Evolutionary conservation across 2,329 filamentous ascomycete species (phyloP).

Genomic region (Cladosporium sp.): DNA sequence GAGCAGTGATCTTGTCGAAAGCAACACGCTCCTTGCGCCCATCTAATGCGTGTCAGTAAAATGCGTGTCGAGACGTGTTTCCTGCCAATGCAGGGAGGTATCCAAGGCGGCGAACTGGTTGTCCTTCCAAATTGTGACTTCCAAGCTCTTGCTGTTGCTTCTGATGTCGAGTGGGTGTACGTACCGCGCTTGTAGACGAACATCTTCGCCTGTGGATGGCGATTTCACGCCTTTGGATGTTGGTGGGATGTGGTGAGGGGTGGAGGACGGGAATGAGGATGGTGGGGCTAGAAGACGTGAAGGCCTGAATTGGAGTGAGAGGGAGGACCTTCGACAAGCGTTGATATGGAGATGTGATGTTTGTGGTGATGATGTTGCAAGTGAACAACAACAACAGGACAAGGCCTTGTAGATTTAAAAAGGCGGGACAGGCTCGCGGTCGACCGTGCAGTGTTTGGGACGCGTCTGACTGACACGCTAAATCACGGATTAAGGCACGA

Average conservation of each 20-base stretch:
- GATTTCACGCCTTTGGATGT: conserved; percentile 12
- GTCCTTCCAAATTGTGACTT: background rate
- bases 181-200: conserved; percentile 62
- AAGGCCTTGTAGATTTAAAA: conserved; percentile 6
- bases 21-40: conserved; percentile 99
- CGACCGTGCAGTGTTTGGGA: conserved; percentile 1
- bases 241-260: conserved; percentile 5
- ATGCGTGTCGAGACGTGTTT: conserved; percentile 1
- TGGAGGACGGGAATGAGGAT: background rate
- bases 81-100: background rate
- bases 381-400: too few species aligned
- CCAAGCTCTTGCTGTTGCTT: background rate
- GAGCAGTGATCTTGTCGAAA: conserved; percentile 99
- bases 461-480: too few species aligned
- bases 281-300: conserved; percentile 1
- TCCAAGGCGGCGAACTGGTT: background rate
- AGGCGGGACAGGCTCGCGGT: conserved; percentile 4
- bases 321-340: conserved; percentile 1
- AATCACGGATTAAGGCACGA: too few species aligned
- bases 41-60: conserved; percentile 55
- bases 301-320: background rate
- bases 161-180: conserved; percentile 13
- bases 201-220: conserved; percentile 41
- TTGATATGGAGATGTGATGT: conserved; percentile 14
- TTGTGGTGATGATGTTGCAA: background rate